phyloP scores from a whole-genome alignment of 257 asterid genomes.

The Cinchona pubescens region DNA sequence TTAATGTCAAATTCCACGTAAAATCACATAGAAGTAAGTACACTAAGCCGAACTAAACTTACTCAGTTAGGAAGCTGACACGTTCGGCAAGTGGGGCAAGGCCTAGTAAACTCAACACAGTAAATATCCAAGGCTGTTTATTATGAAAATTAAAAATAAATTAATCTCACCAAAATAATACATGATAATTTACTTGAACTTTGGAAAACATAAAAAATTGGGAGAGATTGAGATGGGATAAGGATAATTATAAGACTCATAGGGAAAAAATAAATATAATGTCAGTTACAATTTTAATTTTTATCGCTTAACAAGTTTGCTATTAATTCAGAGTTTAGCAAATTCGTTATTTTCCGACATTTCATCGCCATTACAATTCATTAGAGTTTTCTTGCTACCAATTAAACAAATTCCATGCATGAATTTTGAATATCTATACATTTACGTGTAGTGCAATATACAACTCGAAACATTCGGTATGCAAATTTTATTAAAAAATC shows the following conservation, averaged over 20 bases:
- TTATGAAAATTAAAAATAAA: not conserved
- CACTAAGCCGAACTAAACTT: conserved; percentile 3
- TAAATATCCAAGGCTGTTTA: conserved; percentile 42
- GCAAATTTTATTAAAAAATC: no score
- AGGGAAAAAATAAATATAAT: no score
- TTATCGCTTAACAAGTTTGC: no score
- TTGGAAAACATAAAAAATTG: no score
- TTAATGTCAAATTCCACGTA: no score
- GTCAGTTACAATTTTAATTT: no score
- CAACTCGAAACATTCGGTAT: no score
- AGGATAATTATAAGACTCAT: not conserved
- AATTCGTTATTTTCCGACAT: not conserved
- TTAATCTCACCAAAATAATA: not conserved
- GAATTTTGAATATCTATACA: no score
- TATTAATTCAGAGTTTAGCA: not conserved
- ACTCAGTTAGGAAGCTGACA: conserved; percentile 49
- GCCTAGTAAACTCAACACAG: conserved; percentile 41
- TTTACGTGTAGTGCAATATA: no score
- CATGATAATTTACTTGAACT: no score
- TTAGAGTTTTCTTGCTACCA: not conserved
- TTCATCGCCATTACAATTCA: no score
- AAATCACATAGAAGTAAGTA: not conserved
- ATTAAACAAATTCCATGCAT: not conserved
- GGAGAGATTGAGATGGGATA: not conserved
- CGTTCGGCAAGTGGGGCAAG: conserved; percentile 50